A percentile compares a stretch with the other conserved stretches of the same genome.
phyloP scores from a whole-genome alignment of 2,329 filamentous ascomycete species.

The Chaetomium sp. region DNA sequence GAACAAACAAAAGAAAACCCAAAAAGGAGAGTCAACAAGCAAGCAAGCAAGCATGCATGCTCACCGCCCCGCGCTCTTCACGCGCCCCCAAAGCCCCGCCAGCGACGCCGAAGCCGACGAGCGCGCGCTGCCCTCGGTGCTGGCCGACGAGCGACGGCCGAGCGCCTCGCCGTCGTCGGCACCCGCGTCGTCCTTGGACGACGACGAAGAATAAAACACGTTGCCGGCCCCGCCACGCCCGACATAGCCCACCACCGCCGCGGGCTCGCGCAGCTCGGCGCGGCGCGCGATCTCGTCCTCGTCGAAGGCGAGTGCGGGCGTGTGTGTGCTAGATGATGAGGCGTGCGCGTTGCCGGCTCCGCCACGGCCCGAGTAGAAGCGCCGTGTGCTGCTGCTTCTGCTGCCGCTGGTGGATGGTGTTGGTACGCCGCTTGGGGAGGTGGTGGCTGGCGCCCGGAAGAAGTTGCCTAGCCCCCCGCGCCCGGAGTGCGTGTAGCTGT shows the following conservation, averaged over 20 bases:
- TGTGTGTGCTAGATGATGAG: constrained; percentile 52
- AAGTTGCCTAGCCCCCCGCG: constrained; percentile 61
- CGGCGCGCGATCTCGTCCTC: constrained; percentile 66
- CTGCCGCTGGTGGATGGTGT: constrained; percentile 48
- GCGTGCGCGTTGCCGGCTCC: constrained; percentile 66
- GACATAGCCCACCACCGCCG: constrained; percentile 50
- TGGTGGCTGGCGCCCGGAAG: constrained; percentile 50
- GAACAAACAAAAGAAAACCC: constrained; percentile 3
- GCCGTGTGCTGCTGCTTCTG: constrained; percentile 35
- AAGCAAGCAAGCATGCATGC: not conserved
- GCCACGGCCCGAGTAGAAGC: constrained; percentile 67
- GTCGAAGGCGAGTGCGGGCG: constrained; percentile 66
- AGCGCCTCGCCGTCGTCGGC: constrained; percentile 7
- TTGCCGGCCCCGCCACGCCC: constrained; percentile 68
- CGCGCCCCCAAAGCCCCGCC: constrained; percentile 43
- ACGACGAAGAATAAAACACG: constrained; percentile 39
- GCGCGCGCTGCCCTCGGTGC: constrained; percentile 31
- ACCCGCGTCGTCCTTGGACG: not conserved
- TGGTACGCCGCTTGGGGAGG: constrained; percentile 54
- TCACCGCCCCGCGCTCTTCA: constrained; percentile 39
- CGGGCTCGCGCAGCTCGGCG: constrained; percentile 55
- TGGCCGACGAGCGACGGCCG: constrained; percentile 28
- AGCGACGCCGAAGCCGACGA: constrained; percentile 13
- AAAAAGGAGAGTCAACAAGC: not conserved
- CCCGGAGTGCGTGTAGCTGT: constrained; percentile 55